phyloP scores from a whole-genome alignment of 305 asterid genomes.

The Solanum hybrid region DNA sequence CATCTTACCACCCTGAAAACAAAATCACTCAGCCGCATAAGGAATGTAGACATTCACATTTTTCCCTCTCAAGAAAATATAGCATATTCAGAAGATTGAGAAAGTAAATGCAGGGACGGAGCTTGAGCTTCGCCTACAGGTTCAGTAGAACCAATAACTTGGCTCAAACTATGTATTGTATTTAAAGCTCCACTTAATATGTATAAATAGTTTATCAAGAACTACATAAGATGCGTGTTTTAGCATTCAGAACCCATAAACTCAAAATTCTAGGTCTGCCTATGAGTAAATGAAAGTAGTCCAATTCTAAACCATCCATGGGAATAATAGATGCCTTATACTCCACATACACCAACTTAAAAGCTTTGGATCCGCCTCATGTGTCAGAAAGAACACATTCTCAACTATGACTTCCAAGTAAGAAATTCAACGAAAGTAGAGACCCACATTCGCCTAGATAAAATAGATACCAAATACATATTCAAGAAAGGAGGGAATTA shows the following conservation, averaged over 20 bases:
- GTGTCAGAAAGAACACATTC: not conserved
- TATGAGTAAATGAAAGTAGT: not conserved
- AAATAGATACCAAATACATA: not conserved
- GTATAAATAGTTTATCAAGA: not conserved
- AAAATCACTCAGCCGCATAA: not conserved
- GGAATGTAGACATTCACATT: not conserved
- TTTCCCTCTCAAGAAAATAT: not conserved
- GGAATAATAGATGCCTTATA: not conserved
- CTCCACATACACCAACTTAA: not conserved
- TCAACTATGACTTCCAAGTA: not conserved
- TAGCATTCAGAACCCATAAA: not conserved
- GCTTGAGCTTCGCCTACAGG: not conserved
- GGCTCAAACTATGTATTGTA: not conserved
- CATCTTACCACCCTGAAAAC: constrained; percentile 20
- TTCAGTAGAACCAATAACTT: not conserved
- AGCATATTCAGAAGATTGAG: not conserved
- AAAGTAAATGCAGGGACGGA: not conserved
- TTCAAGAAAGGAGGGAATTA: not conserved
- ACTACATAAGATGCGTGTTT: not conserved
- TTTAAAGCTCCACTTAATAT: not conserved
- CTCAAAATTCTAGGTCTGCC: not conserved
- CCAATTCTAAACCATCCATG: not conserved
- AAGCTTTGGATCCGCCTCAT: not conserved
- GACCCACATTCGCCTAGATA: not conserved
- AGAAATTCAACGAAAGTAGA: not conserved